Base-by-base conservation (phyloP, 495 filamentous ascomycete genomes). In the Neurospora sp. region DNA sequence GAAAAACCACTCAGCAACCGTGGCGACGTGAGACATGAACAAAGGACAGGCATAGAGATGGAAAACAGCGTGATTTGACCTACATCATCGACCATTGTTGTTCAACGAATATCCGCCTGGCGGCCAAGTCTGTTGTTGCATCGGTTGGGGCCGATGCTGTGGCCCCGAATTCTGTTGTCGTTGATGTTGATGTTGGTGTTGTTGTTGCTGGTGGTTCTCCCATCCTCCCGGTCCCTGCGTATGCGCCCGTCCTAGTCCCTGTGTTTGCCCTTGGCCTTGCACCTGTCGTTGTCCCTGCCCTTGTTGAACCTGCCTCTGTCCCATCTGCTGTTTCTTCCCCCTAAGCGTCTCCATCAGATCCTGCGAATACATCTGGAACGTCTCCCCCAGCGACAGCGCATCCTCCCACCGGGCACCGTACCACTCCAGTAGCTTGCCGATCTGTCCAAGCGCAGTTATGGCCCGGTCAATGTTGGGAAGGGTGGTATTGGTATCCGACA, bases 371-470 rank as follows among this genome's bases (percentile, higher is more conserved):
- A 74, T 74, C 45, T 87, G 84, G 70, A 87, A 88, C 37, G 75
- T 83, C 45, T 77, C 75, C 69, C 78, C 78, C 0, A 87, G 77
- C 10, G 82, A 75, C 38, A 82, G 74, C 8, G 83, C 82, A 70
- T 85, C 79, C 16, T 85, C 81, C 86, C 86, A 88, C 6, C 85
- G 80, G 61, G 84, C 81, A 38, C 86, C 85, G 74, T 85, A 87
- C 65, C 80, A 81, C 27, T 80, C 79, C 16, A 88, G 76, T 6
- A 84, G 85, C 8, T 82, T 79, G 31, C 75, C 76, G 12, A 86
- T 83, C 16, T 80, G 80, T 31, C 84, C 82, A 8, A 88, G 71
- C 10, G 84, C 83, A 4, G 77, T 77, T 2, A 87, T 65, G 35
- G 84, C 86, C 22, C 86, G 79, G 38, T 85, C 80, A 3, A 85